A percentile compares a stretch with the other conserved stretches of the same genome.
These are phyloP conservation scores for Gossypium thurberi DNA, from an alignment of 345 rosid species.

Conservation along the genomic window DNA sequence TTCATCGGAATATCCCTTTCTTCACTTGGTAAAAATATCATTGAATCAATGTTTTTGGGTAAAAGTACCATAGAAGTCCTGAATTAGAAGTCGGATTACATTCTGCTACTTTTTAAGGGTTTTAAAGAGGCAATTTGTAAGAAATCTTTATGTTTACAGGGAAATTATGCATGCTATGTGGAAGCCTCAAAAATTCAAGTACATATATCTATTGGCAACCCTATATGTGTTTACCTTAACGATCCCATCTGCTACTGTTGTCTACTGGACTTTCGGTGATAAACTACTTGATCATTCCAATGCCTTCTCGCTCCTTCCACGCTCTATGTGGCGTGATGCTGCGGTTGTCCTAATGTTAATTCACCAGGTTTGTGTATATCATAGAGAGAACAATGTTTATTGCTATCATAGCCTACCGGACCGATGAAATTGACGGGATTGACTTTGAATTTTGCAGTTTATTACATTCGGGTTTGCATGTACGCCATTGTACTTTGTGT, in stretches of 20 bases:
- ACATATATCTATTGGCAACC: conserved; percentile 66
- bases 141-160: conserved; percentile 24
- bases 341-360: conserved; percentile 77
- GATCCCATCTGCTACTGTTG: conserved; percentile 65
- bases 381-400: neutral
- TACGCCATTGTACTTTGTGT: conserved; percentile 76
- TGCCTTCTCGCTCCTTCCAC: conserved; percentile 71
- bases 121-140: too few relatives aligned
- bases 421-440: neutral
- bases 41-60: too few relatives aligned
- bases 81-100: too few relatives aligned
- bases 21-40: too few relatives aligned
- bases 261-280: conserved; percentile 85
- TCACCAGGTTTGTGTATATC: conserved; percentile 53
- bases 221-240: conserved; percentile 75
- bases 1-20: too few relatives aligned
- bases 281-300: conserved; percentile 66
- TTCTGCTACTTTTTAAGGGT: too few relatives aligned
- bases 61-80: too few relatives aligned
- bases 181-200: conserved; percentile 81
- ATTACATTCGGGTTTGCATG: conserved; percentile 84
- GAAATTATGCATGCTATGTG: conserved; percentile 93
- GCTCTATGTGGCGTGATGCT: conserved; percentile 54
- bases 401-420: neutral
- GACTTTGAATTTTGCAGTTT: conserved; percentile 37